Conservation (phyloP, 768 basidiomycete genomes). For the Collybia sordida region DNA sequence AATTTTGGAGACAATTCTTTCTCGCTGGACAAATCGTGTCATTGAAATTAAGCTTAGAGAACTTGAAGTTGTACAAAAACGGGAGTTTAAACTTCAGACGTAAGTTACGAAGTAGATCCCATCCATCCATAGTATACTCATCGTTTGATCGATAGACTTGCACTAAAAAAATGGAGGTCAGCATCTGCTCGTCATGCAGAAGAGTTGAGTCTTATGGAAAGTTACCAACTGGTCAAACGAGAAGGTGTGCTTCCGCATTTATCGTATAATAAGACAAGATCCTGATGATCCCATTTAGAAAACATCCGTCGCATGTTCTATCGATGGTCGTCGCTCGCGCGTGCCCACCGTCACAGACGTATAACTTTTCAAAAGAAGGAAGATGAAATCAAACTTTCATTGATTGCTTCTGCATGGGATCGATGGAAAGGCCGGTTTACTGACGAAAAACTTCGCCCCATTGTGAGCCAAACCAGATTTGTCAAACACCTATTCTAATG, state of each 20-base stretch:
- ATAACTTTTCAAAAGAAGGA: conserved; percentile 59
- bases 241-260: conserved; percentile 51
- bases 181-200: conserved; percentile 64
- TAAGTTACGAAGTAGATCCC: conserved; percentile 19
- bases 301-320: conserved; percentile 64
- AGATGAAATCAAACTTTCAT: conserved; percentile 53
- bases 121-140: background rate
- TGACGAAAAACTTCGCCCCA: conserved; percentile 61
- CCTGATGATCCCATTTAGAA: conserved; percentile 39
- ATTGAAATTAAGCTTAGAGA: conserved; percentile 75
- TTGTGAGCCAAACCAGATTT: conserved; percentile 40
- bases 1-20: conserved; percentile 44
- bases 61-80: conserved; percentile 56
- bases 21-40: conserved; percentile 69
- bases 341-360: conserved; percentile 61
- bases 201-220: conserved; percentile 78
- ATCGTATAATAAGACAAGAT: background rate
- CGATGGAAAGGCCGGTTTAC: conserved; percentile 76
- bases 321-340: conserved; percentile 65
- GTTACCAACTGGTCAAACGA: conserved; percentile 75
- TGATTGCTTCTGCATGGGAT: conserved; percentile 66
- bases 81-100: conserved; percentile 30
- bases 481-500: conserved; percentile 1
- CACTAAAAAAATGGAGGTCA: conserved; percentile 70
- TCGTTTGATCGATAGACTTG: conserved; percentile 35